Evolutionary conservation across 2,329 filamentous ascomycete species (phyloP).

Genomic region (Aureobasidium namibiae): DNA sequence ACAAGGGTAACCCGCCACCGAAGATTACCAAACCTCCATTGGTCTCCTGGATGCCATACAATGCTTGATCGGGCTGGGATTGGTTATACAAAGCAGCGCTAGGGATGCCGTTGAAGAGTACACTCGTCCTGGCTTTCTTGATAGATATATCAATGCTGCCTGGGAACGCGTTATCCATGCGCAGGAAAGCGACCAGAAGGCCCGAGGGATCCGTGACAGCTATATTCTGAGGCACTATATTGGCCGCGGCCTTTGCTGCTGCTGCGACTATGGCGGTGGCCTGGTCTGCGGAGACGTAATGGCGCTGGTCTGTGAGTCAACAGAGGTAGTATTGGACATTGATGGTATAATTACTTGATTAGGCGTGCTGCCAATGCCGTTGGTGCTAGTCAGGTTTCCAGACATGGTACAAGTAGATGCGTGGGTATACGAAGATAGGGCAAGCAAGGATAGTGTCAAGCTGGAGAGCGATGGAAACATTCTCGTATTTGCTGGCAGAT

Average conservation of each 20-base stretch:
- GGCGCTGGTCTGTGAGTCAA: conserved; percentile 14
- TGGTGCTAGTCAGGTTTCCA: neutral
- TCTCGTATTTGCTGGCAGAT: neutral
- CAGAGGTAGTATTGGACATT: neutral
- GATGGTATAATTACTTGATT: neutral
- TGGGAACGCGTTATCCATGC: conserved; percentile 25
- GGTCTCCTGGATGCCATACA: conserved; percentile 19
- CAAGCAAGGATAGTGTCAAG: neutral
- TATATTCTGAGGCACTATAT: conserved; percentile 21
- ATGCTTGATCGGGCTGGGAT: neutral
- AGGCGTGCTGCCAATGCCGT: neutral
- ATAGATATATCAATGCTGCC: conserved; percentile 22
- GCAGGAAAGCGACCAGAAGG: conserved; percentile 23
- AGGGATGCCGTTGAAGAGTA: conserved; percentile 22
- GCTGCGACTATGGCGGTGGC: conserved; percentile 20
- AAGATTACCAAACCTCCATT: conserved; percentile 23
- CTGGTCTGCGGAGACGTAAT: conserved; percentile 20
- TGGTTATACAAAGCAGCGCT: conserved; percentile 18
- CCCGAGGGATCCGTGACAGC: conserved; percentile 22
- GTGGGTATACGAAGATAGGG: neutral
- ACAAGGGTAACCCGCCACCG: conserved; percentile 22
- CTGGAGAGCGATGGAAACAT: neutral
- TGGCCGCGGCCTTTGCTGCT: conserved; percentile 15
- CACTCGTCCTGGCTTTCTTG: conserved; percentile 23
- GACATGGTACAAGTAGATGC: neutral